A percentile compares a stretch with the other conserved stretches of the same genome.
Conservation (phyloP, 441 rosid species). For the Mallotus japonicus region DNA sequence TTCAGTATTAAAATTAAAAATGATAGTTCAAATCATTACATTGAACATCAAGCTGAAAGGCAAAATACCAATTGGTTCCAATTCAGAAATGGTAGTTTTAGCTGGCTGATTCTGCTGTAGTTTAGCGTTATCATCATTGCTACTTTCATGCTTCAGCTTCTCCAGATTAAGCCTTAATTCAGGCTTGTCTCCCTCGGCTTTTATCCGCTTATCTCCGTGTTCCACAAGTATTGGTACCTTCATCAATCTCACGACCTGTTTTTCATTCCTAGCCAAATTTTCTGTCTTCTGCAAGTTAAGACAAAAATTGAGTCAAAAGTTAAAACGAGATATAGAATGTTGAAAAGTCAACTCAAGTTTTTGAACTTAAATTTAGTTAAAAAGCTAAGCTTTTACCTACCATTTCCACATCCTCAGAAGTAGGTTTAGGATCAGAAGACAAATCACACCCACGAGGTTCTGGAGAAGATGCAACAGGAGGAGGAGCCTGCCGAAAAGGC, state of each 20-base stretch:
- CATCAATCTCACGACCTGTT: constrained; percentile 17
- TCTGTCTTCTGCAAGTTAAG: constrained; percentile 45
- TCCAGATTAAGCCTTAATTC: constrained; percentile 61
- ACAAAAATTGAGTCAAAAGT: background rate
- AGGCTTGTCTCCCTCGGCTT: constrained; percentile 27
- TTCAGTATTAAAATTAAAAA: background rate
- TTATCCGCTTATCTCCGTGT: constrained; percentile 37
- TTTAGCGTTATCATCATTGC: constrained; percentile 24
- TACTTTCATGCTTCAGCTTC: constrained; percentile 43
- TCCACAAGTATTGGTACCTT: constrained; percentile 34
- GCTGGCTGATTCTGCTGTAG: constrained; percentile 30
- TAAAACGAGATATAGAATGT: background rate
- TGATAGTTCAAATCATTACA: background rate
- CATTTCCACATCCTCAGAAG: constrained; percentile 40
- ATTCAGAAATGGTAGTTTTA: constrained; percentile 25
- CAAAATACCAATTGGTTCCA: constrained; percentile 49
- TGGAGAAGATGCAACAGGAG: constrained; percentile 59
- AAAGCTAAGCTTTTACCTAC: constrained; percentile 38
- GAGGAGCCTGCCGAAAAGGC: constrained; percentile 54
- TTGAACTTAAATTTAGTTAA: background rate
- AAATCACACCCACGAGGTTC: constrained; percentile 55
- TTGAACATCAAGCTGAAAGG: background rate
- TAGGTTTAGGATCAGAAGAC: constrained; percentile 46
- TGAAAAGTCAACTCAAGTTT: background rate
- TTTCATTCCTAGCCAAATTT: constrained; percentile 35